Conservation (phyloP, 1,284 basidiomycete genomes). For the Irpex sp. region DNA sequence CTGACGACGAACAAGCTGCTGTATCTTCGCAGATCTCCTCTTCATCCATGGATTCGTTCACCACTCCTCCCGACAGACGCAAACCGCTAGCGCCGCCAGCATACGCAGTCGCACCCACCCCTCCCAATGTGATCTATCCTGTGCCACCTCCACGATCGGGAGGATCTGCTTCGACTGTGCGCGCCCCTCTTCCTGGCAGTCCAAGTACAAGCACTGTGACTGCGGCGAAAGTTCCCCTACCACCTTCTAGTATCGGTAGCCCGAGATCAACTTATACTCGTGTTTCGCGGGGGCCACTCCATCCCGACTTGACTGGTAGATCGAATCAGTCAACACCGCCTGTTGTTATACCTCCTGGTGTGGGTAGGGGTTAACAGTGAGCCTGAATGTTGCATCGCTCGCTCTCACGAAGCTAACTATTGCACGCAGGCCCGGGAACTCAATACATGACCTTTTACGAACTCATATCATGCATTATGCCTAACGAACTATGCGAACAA, state of each 20-base stretch:
- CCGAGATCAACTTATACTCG: conserved; percentile 10
- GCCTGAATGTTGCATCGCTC: neutral
- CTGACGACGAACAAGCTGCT: neutral
- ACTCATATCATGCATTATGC: neutral
- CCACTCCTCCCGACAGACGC: conserved; percentile 12
- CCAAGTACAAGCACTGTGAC: conserved; percentile 9
- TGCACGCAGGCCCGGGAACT: neutral
- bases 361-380: neutral
- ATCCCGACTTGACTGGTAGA: neutral
- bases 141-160: conserved; percentile 1
- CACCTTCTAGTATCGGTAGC: conserved; percentile 9
- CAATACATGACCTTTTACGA: neutral
- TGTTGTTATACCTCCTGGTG: neutral
- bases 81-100: neutral
- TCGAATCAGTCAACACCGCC: neutral
- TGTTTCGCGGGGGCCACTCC: neutral
- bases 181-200: conserved; percentile 16
- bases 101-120: conserved; percentile 13
- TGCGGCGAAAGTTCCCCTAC: conserved; percentile 8
- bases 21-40: conserved; percentile 3
- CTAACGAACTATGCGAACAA: neutral
- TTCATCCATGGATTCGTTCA: conserved; percentile 13
- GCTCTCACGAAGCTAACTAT: neutral
- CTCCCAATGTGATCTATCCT: conserved; percentile 13
- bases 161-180: conserved; percentile 8